These are phyloP conservation scores for Furcasterigmium sp. DNA, from an alignment of 2,329 filamentous ascomycete species.

Conservation along the genomic window DNA sequence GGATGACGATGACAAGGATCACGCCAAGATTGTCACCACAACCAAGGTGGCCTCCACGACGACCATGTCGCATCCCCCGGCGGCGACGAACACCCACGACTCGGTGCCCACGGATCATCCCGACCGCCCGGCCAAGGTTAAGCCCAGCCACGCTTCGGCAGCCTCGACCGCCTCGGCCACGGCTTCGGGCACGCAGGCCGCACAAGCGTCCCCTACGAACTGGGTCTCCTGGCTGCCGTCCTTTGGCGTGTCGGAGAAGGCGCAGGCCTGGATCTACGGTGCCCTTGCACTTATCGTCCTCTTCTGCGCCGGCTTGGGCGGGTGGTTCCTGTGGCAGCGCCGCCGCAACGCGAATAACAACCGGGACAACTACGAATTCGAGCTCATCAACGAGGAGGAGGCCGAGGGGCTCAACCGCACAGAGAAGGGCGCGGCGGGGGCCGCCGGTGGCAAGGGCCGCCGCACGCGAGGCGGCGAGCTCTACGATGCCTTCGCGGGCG, in stretches of 20 bases:
- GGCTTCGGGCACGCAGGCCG: constrained; percentile 22
- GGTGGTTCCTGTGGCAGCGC: constrained; percentile 76
- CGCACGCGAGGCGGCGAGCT: constrained; percentile 75
- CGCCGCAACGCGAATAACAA: constrained; percentile 67
- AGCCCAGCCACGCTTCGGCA: constrained; percentile 24
- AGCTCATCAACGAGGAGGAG: constrained; percentile 82
- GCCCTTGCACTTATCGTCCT: constrained; percentile 75
- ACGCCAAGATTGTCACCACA: constrained; percentile 59
- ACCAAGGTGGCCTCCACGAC: constrained; percentile 55
- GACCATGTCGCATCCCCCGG: constrained; percentile 40
- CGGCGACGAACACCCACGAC: constrained; percentile 36
- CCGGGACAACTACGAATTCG: constrained; percentile 87
- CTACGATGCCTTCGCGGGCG: constrained; percentile 95
- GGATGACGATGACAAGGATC: constrained; percentile 78
- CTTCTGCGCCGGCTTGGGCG: constrained; percentile 77
- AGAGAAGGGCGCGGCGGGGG: constrained; percentile 40
- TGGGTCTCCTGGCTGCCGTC: constrained; percentile 86
- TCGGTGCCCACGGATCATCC: constrained; percentile 50
- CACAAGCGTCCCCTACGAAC: constrained; percentile 42
- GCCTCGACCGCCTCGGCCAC: constrained; percentile 18
- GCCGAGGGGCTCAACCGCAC: constrained; percentile 45
- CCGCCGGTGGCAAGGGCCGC: constrained; percentile 35
- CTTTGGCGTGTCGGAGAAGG: constrained; percentile 81
- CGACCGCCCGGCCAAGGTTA: constrained; percentile 53
- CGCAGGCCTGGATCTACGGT: constrained; percentile 91